These are phyloP conservation scores for Lepidium aucheri DNA, from an alignment of 345 rosid genomes.

Conservation along the genomic window DNA sequence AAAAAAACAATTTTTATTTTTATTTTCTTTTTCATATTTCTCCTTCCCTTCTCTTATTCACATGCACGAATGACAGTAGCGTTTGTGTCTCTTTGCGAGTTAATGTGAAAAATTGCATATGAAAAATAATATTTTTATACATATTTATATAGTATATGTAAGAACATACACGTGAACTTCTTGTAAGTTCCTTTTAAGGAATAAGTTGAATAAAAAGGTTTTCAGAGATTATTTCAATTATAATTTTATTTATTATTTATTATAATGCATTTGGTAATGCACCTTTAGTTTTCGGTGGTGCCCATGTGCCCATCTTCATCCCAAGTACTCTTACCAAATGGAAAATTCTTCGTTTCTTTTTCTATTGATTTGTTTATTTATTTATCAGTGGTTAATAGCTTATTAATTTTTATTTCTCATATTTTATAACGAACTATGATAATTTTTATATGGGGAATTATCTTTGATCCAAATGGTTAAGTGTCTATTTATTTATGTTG, in stretches of 20 bases:
- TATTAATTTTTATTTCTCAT: too few species aligned
- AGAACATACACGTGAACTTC: constrained; percentile 58
- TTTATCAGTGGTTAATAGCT: not conserved
- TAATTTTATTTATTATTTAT: not conserved
- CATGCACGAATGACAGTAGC: constrained; percentile 38
- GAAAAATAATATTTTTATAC: not conserved
- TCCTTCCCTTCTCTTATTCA: constrained; percentile 35
- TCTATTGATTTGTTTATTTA: not conserved
- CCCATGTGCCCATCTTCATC: constrained; percentile 20
- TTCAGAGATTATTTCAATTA: not conserved
- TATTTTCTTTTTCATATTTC: constrained; percentile 12
- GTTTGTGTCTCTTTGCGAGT: constrained; percentile 36
- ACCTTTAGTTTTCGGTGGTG: constrained; percentile 13
- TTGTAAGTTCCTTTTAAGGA: constrained; percentile 41
- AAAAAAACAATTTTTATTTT: not conserved
- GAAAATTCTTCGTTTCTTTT: not conserved
- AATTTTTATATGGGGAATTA: too few species aligned
- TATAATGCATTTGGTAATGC: constrained; percentile 20
- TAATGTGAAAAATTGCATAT: constrained; percentile 27
- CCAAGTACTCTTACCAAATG: not conserved
- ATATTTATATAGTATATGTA: not conserved
- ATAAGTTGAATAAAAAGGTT: constrained; percentile 2
- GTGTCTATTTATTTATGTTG: too few species aligned
- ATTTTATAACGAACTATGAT: too few species aligned
- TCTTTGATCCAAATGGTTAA: too few species aligned